phyloP scores from a whole-genome alignment of 495 filamentous ascomycete species.

The Peziza echinospora region DNA sequence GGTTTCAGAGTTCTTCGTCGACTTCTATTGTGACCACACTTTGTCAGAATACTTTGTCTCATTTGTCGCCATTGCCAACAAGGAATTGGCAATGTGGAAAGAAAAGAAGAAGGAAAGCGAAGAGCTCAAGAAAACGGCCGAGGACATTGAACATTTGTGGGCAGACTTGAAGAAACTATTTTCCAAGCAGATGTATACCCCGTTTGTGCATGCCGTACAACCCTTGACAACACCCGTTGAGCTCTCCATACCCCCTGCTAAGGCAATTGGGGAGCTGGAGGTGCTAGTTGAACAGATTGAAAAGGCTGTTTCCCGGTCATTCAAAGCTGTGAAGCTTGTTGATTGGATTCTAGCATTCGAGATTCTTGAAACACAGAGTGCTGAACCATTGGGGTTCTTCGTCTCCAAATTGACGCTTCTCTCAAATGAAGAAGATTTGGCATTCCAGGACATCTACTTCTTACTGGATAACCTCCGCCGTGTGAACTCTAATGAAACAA shows the following conservation, averaged over 20 bases:
- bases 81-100: constrained; percentile 16
- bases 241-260: constrained; percentile 8
- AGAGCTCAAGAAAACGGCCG: constrained; percentile 13
- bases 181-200: constrained; percentile 14
- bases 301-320: constrained; percentile 9
- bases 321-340: constrained; percentile 16
- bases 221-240: constrained; percentile 5
- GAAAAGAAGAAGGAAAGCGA: constrained; percentile 7
- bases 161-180: constrained; percentile 17
- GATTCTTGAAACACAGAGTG: constrained; percentile 19
- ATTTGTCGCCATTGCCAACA: constrained; percentile 17
- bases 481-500: constrained; percentile 7
- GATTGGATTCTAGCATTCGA: constrained; percentile 23
- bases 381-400: constrained; percentile 20
- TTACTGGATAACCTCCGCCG: constrained; percentile 16
- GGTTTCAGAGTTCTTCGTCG: constrained; percentile 20
- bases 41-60: constrained; percentile 18
- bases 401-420: constrained; percentile 17
- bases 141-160: constrained; percentile 17
- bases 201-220: constrained; percentile 10
- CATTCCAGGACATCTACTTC: constrained; percentile 19
- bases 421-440: constrained; percentile 19
- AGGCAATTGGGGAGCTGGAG: constrained; percentile 12
- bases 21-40: constrained; percentile 19
- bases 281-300: constrained; percentile 18